Evolutionary conservation across 2,329 filamentous ascomycete species (phyloP).

Genomic region (Ceratocystis cacaofunesta): DNA sequence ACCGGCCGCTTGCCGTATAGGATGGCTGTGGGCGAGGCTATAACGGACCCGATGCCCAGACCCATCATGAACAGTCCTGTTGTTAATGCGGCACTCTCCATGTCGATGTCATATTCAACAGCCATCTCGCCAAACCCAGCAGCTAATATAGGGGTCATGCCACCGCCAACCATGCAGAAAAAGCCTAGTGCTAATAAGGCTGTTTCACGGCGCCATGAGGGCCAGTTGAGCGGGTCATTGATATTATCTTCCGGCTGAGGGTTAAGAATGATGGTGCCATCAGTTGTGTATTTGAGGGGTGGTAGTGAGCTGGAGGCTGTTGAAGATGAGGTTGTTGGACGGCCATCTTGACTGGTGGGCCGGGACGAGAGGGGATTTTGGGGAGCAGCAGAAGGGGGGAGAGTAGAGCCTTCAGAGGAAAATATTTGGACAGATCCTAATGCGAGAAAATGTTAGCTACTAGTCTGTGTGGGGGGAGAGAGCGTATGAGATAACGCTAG

Average conservation of each 20-base stretch:
- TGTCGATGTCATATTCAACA: constrained; percentile 44
- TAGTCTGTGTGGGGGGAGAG: not conserved
- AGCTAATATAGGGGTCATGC: constrained; percentile 79
- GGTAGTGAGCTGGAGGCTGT: constrained; percentile 14
- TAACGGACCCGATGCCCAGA: constrained; percentile 65
- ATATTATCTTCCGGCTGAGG: constrained; percentile 81
- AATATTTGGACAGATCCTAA: constrained; percentile 44
- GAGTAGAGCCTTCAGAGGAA: constrained; percentile 40
- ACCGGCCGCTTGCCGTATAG: constrained; percentile 81
- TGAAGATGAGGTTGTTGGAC: constrained; percentile 15
- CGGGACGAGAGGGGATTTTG: constrained; percentile 15
- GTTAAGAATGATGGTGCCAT: constrained; percentile 74
- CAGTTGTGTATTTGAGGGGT: constrained; percentile 58
- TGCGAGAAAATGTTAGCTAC: not conserved
- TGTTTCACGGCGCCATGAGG: constrained; percentile 60
- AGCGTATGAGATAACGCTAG: not conserved
- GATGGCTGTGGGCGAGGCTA: constrained; percentile 83
- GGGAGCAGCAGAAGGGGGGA: constrained; percentile 22
- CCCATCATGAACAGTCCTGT: constrained; percentile 93
- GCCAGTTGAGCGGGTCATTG: constrained; percentile 92
- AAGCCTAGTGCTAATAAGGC: constrained; percentile 73
- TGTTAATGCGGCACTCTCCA: constrained; percentile 65
- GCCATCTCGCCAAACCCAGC: constrained; percentile 80
- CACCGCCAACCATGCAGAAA: constrained; percentile 85
- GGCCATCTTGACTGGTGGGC: constrained; percentile 11